Conservation (phyloP, 371 early-diverging fungal genomes). For the Circinella minor region DNA sequence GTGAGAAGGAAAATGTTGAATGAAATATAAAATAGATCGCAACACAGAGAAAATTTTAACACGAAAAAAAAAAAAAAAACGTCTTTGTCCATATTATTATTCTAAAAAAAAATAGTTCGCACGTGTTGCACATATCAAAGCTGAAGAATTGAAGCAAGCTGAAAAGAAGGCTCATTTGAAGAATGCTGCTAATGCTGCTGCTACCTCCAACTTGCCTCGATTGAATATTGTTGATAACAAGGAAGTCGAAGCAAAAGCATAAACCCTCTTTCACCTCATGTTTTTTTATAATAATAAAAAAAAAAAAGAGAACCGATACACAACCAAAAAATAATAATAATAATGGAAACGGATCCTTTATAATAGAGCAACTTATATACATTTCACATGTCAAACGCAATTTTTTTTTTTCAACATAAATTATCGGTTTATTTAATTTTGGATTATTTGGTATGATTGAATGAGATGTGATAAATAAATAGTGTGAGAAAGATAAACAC, state of each 20-base stretch:
- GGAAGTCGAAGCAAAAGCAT: conserved; percentile 41
- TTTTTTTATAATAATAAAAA: conserved; percentile 2
- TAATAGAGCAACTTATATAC: too few relatives aligned
- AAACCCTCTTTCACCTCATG: not conserved
- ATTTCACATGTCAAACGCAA: too few relatives aligned
- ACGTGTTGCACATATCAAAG: conserved; percentile 63
- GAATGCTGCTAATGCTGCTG: conserved; percentile 59
- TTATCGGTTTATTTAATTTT: too few relatives aligned
- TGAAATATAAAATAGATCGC: too few relatives aligned
- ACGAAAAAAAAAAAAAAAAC: too few relatives aligned
- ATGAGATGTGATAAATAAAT: too few relatives aligned
- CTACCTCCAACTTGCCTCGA: conserved; percentile 61
- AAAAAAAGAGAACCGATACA: conserved; percentile 4
- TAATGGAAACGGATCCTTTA: too few relatives aligned
- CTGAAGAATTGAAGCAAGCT: conserved; percentile 64
- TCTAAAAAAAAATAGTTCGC: conserved; percentile 39
- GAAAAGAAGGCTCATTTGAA: conserved; percentile 57
- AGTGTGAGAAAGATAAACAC: too few relatives aligned
- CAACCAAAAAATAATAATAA: too few relatives aligned
- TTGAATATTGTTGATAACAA: conserved; percentile 61
- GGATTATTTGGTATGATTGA: too few relatives aligned
- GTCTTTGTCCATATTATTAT: not conserved
- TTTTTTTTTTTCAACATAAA: too few relatives aligned
- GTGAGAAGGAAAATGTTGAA: not conserved
- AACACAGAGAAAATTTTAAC: too few relatives aligned